Conservation (phyloP, 2,329 filamentous ascomycete genomes). For the Neurospora sp. region DNA sequence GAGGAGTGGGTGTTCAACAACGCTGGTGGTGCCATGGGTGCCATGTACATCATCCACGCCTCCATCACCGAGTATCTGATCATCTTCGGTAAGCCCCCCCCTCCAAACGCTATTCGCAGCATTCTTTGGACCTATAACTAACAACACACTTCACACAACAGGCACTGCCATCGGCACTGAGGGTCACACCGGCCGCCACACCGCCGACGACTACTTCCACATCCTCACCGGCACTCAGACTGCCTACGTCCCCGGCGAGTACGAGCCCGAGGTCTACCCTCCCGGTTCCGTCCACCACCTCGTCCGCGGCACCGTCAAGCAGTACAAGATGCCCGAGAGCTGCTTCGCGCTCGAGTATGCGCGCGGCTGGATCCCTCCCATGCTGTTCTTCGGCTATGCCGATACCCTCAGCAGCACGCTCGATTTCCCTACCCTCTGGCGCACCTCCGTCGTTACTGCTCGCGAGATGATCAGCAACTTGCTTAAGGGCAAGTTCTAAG, state of each 20-base stretch:
- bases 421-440: slow-evolving; percentile 77
- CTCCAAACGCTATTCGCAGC: background rate
- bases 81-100: slow-evolving; percentile 52
- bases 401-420: slow-evolving; percentile 73
- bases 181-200: slow-evolving; percentile 81
- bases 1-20: slow-evolving; percentile 92
- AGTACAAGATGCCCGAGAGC: slow-evolving; percentile 69
- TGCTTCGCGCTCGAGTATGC: slow-evolving; percentile 82
- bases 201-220: slow-evolving; percentile 90
- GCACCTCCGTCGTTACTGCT: slow-evolving; percentile 64
- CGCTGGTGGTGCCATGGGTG: slow-evolving; percentile 83
- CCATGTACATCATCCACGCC: slow-evolving; percentile 83
- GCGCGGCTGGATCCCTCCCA: slow-evolving; percentile 82
- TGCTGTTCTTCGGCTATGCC: slow-evolving; percentile 84
- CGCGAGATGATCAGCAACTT: slow-evolving; percentile 69
- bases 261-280: slow-evolving; percentile 60
- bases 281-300: slow-evolving; percentile 64
- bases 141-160: slow-evolving; percentile 11
- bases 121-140: slow-evolving; percentile 8
- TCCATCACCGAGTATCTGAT: slow-evolving; percentile 86
- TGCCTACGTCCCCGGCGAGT: slow-evolving; percentile 62
- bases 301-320: slow-evolving; percentile 61
- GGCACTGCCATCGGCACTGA: slow-evolving; percentile 73
- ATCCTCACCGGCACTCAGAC: slow-evolving; percentile 72
- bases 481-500: slow-evolving; percentile 58